phyloP scores from a whole-genome alignment of 1,284 basidiomycete genomes.

The Ustilago cynodontis region DNA sequence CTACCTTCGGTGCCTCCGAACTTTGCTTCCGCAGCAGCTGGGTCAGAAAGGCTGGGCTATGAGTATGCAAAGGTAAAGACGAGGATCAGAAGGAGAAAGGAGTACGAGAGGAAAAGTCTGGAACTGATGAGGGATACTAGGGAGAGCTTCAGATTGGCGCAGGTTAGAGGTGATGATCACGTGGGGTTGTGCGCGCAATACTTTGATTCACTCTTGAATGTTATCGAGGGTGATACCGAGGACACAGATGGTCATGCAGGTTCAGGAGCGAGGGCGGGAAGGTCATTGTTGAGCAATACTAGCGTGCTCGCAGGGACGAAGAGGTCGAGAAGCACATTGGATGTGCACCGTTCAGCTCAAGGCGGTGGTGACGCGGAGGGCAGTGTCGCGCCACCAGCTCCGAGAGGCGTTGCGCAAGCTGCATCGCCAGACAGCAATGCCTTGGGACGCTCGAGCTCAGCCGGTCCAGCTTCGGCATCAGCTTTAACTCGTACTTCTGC shows the following conservation, averaged over 20 bases:
- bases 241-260: not conserved
- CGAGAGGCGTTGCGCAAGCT: constrained; percentile 13
- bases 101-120: constrained; percentile 52
- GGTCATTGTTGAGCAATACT: constrained; percentile 23
- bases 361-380: constrained; percentile 1
- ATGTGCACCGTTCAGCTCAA: constrained; percentile 10
- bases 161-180: constrained; percentile 40
- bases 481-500: not conserved
- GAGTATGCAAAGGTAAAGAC: constrained; percentile 46
- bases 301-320: constrained; percentile 32
- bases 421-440: constrained; percentile 8
- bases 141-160: constrained; percentile 33
- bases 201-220: constrained; percentile 47
- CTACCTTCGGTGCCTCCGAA: constrained; percentile 31
- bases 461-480: constrained; percentile 10
- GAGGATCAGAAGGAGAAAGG: constrained; percentile 40
- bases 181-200: constrained; percentile 48
- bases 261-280: constrained; percentile 9
- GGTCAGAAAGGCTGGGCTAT: constrained; percentile 18
- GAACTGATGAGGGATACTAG: constrained; percentile 49
- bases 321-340: constrained; percentile 33
- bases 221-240: constrained; percentile 39
- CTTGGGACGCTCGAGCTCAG: constrained; percentile 10
- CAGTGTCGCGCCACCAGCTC: not conserved
- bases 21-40: constrained; percentile 23